These are phyloP conservation scores for Fusarium redolens DNA, from an alignment of 2,329 filamentous ascomycete genomes.

Conservation along the genomic window DNA sequence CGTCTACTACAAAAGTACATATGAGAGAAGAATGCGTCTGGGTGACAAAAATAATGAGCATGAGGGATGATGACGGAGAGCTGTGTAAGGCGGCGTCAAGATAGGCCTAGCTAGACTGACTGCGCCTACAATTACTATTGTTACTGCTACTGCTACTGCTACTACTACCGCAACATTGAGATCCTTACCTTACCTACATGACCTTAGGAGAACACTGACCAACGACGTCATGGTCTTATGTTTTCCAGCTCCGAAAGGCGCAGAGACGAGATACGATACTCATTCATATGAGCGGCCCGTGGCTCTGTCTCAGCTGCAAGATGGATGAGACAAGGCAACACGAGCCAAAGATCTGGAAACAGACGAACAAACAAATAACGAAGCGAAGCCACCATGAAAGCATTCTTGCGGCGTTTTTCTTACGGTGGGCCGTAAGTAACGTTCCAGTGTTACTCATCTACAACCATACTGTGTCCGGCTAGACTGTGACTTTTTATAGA, in stretches of 20 bases:
- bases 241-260: slow-evolving; percentile 2
- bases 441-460: slow-evolving; percentile 34
- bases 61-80: slow-evolving; percentile 8
- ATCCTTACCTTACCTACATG: not conserved
- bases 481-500: slow-evolving; percentile 38
- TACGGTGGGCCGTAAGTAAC: slow-evolving; percentile 39
- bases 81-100: slow-evolving; percentile 21
- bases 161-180: slow-evolving; percentile 28
- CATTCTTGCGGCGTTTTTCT: slow-evolving; percentile 28
- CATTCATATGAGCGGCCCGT: slow-evolving; percentile 8
- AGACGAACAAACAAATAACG: slow-evolving; percentile 13
- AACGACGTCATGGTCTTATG: slow-evolving; percentile 31
- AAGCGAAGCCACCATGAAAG: slow-evolving; percentile 23
- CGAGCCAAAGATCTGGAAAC: slow-evolving; percentile 26
- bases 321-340: slow-evolving; percentile 19
- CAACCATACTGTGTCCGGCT: slow-evolving; percentile 9
- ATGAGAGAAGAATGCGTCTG: not conserved
- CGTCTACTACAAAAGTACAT: not conserved
- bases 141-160: slow-evolving; percentile 29
- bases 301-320: slow-evolving; percentile 39
- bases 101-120: slow-evolving; percentile 7
- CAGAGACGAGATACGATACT: slow-evolving; percentile 13
- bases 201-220: not conserved
- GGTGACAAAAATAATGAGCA: not conserved
- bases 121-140: slow-evolving; percentile 24